Base-by-base conservation (phyloP, 2,329 filamentous ascomycete species). In the Gaeumannomyces sp. region DNA sequence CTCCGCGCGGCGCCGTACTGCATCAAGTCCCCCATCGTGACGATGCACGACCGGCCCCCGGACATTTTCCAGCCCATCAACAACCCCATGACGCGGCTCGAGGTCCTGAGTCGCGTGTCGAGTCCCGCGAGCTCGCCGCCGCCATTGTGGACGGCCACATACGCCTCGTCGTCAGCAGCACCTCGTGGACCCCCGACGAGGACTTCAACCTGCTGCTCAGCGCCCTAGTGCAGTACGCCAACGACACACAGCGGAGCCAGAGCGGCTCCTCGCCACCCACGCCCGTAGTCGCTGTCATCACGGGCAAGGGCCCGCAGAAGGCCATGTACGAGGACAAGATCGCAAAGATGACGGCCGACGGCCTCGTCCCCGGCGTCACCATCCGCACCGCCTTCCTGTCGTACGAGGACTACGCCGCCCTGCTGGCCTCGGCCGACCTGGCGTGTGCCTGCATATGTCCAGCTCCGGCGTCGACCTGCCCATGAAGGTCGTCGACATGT, bases 401-500 rank as follows among this genome's bases (percentile, higher is more conserved):
- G 11, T 89, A 91, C 6, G 81, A 86, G 64, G 90, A 97, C 75
- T 99, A 99, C 74, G 94, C 95, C 0, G 82, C 81, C 0, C 83
- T 99, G 4, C 86, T 99, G 35, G 91, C 89, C 14, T 89, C 89
- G 59, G 93, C 95, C 3, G 94, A 97, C 71, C 80, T 99, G 0
- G 95, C 13, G 86, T 99, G 29, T 96, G 92, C 65, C 80, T 99
- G 31, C 95, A 99, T 78, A 97, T 87, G 69, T 97, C 93, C 19
- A 96, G 91, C 69, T 97, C 92, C 2, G 95, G 95, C 1, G 93
- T 99, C 0, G 95, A 99, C 76, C 80, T 99, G 27, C 95, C 95
- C 0, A 99, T 99, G 95, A 99, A 99, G 78, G 93, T 99, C 1
- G 93, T 99, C 19, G 95, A 99, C 74, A 97, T 99, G 93, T 98